A percentile compares a stretch with the other conserved stretches of the same genome.
Evolutionary conservation across 2,329 filamentous ascomycete genomes (phyloP).

Genomic region (Didymella lethalis): DNA sequence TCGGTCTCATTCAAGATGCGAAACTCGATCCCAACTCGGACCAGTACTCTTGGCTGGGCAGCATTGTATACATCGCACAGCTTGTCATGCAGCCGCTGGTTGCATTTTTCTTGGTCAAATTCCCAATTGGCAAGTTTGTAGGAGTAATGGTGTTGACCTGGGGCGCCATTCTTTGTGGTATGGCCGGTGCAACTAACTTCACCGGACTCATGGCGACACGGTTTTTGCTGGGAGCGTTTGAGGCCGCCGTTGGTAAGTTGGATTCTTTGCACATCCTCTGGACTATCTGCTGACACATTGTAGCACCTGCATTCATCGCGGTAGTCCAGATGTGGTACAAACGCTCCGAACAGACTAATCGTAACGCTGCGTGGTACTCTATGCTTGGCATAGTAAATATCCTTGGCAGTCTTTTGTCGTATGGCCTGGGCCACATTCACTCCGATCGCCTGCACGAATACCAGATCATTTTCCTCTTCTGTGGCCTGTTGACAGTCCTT

Average conservation of each 20-base stretch:
- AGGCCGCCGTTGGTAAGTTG: slow-evolving; percentile 60
- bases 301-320: slow-evolving; percentile 47
- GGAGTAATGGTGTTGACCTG: slow-evolving; percentile 61
- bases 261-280: not conserved
- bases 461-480: slow-evolving; percentile 50
- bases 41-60: slow-evolving; percentile 62
- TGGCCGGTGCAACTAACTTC: slow-evolving; percentile 69
- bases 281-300: slow-evolving; percentile 6
- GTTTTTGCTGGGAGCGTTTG: slow-evolving; percentile 73
- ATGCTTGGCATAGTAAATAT: slow-evolving; percentile 69
- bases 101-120: slow-evolving; percentile 64
- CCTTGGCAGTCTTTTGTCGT: slow-evolving; percentile 63
- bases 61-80: slow-evolving; percentile 64
- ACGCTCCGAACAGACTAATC: slow-evolving; percentile 64
- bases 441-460: slow-evolving; percentile 53
- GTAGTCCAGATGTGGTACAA: slow-evolving; percentile 65
- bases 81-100: slow-evolving; percentile 62
- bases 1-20: slow-evolving; percentile 67
- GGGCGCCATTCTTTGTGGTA: slow-evolving; percentile 66
- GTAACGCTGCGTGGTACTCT: slow-evolving; percentile 66
- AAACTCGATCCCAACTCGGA: slow-evolving; percentile 60
- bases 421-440: slow-evolving; percentile 66
- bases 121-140: slow-evolving; percentile 68
- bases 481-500: slow-evolving; percentile 57
- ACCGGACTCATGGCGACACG: slow-evolving; percentile 67